Percentiles rank a stretch among this genome's conserved stretches.
Conservation (phyloP, 129 eudicot species). For the Helichrysum umbraculigerum region DNA sequence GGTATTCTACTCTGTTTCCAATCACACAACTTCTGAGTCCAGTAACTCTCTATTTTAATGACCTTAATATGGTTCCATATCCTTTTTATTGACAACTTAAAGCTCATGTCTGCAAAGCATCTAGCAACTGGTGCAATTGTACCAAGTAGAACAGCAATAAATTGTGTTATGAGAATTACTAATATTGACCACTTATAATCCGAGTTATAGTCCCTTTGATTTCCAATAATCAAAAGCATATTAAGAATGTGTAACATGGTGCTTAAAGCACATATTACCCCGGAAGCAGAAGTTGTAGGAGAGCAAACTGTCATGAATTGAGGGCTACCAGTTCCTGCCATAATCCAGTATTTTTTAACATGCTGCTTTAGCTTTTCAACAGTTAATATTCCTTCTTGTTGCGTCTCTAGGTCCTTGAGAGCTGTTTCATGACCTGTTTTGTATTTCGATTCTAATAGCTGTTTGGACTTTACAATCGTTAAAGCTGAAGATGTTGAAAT, state of each 20-base stretch:
- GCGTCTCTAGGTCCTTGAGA: no score
- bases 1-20: slow-evolving; percentile 31
- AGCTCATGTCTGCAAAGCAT: slow-evolving; percentile 18
- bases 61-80: background rate
- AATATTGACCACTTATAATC: slow-evolving; percentile 20
- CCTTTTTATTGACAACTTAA: background rate
- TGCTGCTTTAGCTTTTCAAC: background rate
- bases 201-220: background rate
- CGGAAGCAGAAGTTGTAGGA: slow-evolving; percentile 20
- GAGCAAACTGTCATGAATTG: slow-evolving; percentile 27
- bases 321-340: slow-evolving; percentile 33
- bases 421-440: no score
- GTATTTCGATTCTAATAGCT: no score
- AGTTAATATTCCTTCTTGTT: no score
- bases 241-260: background rate
- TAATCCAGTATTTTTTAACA: slow-evolving; percentile 31
- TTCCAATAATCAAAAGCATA: background rate
- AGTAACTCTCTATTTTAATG: slow-evolving; percentile 29
- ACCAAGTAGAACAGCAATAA: background rate
- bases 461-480: no score
- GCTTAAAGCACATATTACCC: slow-evolving; percentile 15
- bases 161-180: slow-evolving; percentile 4
- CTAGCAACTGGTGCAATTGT: slow-evolving; percentile 6
- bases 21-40: slow-evolving; percentile 34
- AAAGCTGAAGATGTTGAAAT: no score